Evolutionary conservation across 208 protist species (phyloP).

Genomic region (Leishmania braziliensis): DNA sequence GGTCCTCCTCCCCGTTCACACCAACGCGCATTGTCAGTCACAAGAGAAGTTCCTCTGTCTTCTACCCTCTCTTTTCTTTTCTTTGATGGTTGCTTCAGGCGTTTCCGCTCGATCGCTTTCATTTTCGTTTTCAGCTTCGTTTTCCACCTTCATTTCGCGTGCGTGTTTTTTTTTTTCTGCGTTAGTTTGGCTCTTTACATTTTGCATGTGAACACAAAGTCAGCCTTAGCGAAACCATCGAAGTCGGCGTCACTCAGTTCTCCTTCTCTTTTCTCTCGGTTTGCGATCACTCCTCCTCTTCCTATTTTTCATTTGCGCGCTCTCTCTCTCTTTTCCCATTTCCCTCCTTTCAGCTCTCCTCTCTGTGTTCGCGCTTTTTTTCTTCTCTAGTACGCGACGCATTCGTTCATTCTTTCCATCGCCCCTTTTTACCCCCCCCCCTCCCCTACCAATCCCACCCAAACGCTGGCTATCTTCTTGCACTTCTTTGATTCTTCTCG

Average conservation of each 20-base stretch:
- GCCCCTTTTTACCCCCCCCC: not conserved
- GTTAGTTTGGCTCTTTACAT: not conserved
- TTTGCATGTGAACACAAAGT: not conserved
- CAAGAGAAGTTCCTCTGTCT: not conserved
- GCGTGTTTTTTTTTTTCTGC: not conserved
- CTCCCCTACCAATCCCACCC: not conserved
- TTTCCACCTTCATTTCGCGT: not conserved
- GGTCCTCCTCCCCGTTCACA: not conserved
- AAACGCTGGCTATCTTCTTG: not conserved
- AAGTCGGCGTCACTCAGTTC: not conserved
- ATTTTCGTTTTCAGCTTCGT: not conserved
- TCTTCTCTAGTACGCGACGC: not conserved
- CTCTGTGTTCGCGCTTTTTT: not conserved
- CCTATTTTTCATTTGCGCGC: not conserved
- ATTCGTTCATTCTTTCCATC: not conserved
- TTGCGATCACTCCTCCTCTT: not conserved
- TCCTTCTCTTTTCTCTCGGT: not conserved
- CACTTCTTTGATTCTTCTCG: too few species aligned
- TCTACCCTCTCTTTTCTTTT: not conserved
- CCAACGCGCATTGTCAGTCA: not conserved
- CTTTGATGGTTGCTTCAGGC: not conserved
- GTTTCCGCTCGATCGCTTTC: not conserved
- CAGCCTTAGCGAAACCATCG: too few species aligned
- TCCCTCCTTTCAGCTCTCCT: not conserved
- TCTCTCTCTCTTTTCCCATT: not conserved